Conservation (phyloP, 176 grass and related monocot genomes). For the Pontederia paniculata region DNA sequence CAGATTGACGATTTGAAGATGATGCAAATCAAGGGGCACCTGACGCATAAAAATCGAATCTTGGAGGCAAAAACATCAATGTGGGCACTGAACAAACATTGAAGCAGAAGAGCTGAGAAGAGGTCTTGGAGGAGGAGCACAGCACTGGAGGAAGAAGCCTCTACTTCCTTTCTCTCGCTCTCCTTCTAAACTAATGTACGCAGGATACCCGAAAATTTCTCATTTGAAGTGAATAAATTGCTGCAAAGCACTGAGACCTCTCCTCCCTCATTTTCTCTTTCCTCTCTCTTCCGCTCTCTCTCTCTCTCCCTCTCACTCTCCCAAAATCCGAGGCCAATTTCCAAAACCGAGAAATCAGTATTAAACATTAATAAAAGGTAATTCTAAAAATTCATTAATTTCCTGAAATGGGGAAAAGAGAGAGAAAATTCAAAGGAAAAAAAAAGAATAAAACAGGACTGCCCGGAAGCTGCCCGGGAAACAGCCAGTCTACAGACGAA, state of each 20-base stretch:
- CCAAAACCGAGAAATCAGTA: neutral
- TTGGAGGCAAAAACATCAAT: too few species aligned
- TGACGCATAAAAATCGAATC: too few species aligned
- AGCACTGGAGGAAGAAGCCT: neutral
- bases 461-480: neutral
- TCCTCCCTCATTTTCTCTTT: slow-evolving; percentile 7
- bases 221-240: slow-evolving; percentile 52
- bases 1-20: too few species aligned
- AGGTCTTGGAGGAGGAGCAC: neutral
- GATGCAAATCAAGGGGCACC: too few species aligned
- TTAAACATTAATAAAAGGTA: neutral
- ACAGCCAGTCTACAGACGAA: neutral
- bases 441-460: neutral
- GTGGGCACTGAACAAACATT: neutral
- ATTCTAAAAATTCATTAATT: too few species aligned
- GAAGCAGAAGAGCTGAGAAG: neutral
- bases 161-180: neutral
- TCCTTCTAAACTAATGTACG: slow-evolving; percentile 5
- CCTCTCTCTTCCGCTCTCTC: slow-evolving; percentile 8
- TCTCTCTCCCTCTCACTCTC: too few species aligned
- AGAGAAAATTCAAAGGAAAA: neutral
- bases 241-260: slow-evolving; percentile 8
- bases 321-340: slow-evolving; percentile 30
- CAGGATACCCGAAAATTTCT: slow-evolving; percentile 20
- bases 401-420: neutral